Conservation (phyloP, 495 filamentous ascomycete genomes). For the Daldinia concentrica region DNA sequence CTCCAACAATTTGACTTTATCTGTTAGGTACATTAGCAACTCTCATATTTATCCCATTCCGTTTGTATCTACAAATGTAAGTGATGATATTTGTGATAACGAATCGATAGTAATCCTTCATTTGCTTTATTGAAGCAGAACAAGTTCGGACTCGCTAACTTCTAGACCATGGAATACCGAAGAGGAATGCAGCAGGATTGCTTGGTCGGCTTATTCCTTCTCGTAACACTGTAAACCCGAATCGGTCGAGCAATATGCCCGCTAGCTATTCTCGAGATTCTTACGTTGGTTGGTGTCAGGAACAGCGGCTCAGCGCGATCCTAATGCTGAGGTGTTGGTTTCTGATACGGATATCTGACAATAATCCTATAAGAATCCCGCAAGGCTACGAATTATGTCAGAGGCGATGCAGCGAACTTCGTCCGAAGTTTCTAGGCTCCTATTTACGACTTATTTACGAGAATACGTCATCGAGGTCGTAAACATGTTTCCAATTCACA, state of each 20-base stretch:
- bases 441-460: background rate
- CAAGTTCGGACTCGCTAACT: conserved; percentile 11
- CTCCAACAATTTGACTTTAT: background rate
- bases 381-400: conserved; percentile 16
- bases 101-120: background rate
- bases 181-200: conserved; percentile 35
- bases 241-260: conserved; percentile 1
- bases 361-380: conserved; percentile 15
- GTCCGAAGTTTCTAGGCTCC: background rate
- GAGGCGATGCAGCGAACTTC: conserved; percentile 7
- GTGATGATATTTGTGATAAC: background rate
- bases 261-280: background rate
- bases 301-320: background rate
- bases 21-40: too few relatives aligned
- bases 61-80: background rate
- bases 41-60: background rate
- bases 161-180: conserved; percentile 8
- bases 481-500: background rate
- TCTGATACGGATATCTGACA: conserved; percentile 4
- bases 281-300: background rate
- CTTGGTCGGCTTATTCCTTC: conserved; percentile 20
- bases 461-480: conserved; percentile 27
- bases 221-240: background rate
- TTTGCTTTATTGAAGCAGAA: background rate
- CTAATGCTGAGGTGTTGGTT: background rate